Conservation (phyloP, 78 protist species). For the Dictyostelium firmibasis region DNA sequence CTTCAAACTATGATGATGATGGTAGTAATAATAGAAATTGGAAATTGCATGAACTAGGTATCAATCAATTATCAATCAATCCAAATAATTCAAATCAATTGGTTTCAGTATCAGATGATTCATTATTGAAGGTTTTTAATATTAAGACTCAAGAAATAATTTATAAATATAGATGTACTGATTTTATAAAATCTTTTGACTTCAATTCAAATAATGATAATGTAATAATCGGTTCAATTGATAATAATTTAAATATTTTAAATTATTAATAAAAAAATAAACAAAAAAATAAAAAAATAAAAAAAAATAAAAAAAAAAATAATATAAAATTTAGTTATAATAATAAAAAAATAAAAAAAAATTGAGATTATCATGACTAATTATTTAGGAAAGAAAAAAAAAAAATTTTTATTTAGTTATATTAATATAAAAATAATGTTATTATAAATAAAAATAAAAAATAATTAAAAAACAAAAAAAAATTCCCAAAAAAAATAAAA, state of each 20-base stretch:
- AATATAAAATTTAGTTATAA: not conserved
- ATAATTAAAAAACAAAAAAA: too few species aligned
- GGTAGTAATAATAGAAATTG: not conserved
- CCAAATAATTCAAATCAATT: not conserved
- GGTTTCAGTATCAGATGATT: not conserved
- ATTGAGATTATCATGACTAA: too few species aligned
- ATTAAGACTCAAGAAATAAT: not conserved
- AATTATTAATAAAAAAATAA: not conserved
- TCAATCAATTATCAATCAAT: not conserved
- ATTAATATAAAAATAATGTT: too few species aligned
- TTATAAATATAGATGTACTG: not conserved
- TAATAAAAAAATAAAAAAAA: too few species aligned
- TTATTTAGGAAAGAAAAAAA: too few species aligned
- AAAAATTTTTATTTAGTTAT: too few species aligned
- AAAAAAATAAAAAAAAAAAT: not conserved
- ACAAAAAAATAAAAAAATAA: not conserved
- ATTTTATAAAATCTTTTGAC: not conserved
- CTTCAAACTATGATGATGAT: not conserved
- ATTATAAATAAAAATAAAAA: too few species aligned
- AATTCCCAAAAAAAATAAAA: too few species aligned
- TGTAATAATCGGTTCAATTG: not conserved
- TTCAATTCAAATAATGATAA: not conserved
- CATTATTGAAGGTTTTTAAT: not conserved
- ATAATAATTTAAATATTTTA: not conserved
- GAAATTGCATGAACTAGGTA: not conserved